These are phyloP conservation scores for Suhomyces anneliseae DNA, from an alignment of 1,139 yeast species.

Conservation along the genomic window DNA sequence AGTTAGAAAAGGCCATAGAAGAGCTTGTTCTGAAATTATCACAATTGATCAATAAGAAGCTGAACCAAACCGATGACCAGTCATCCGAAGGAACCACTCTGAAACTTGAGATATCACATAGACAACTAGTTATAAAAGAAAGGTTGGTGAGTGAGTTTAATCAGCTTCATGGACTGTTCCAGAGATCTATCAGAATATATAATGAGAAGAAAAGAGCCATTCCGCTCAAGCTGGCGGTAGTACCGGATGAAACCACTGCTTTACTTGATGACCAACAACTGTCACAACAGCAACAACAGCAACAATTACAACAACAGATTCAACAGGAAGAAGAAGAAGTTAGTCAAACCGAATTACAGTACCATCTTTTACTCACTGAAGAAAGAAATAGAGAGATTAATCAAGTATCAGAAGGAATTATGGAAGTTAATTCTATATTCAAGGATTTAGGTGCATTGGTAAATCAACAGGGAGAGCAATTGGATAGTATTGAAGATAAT, in stretches of 20 bases:
- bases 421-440: constrained; percentile 81
- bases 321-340: constrained; percentile 40
- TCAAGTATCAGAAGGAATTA: constrained; percentile 73
- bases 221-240: constrained; percentile 20
- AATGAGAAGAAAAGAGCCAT: constrained; percentile 32
- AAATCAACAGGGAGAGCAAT: constrained; percentile 78
- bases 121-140: constrained; percentile 43
- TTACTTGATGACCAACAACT: constrained; percentile 19
- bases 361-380: constrained; percentile 65
- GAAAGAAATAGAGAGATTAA: constrained; percentile 74
- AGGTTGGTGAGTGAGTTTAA: constrained; percentile 37
- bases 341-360: constrained; percentile 66
- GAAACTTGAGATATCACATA: constrained; percentile 29
- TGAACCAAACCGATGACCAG: constrained; percentile 11
- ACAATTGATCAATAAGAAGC: constrained; percentile 35
- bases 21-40: constrained; percentile 32
- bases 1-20: constrained; percentile 36
- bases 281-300: constrained; percentile 22
- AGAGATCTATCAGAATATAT: constrained; percentile 27
- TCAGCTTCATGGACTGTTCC: constrained; percentile 40
- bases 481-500: constrained; percentile 82
- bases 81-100: constrained; percentile 3
- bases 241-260: constrained; percentile 29
- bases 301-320: constrained; percentile 34
- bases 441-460: constrained; percentile 77